phyloP scores from a whole-genome alignment of 1,284 basidiomycete species.

The Tilletia indica region DNA sequence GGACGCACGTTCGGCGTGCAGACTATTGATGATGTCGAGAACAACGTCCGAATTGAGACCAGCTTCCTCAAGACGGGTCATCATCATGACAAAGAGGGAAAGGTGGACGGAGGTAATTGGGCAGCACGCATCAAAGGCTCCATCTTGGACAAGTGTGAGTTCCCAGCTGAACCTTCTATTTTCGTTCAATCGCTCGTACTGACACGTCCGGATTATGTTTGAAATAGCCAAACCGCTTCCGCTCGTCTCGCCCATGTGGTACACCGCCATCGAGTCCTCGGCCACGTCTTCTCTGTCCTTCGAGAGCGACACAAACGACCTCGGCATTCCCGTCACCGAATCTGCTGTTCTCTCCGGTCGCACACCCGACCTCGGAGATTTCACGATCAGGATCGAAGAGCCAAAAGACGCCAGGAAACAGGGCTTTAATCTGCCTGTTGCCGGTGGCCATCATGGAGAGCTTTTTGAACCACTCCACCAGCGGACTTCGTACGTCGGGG shows the following conservation, averaged over 20 bases:
- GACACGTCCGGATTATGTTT: conserved; percentile 15
- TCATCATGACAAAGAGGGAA: conserved; percentile 44
- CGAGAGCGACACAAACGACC: conserved; percentile 68
- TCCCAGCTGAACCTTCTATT: not conserved
- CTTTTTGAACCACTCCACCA: conserved; percentile 68
- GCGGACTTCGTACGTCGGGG: conserved; percentile 72
- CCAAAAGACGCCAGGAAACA: conserved; percentile 64
- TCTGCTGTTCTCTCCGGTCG: conserved; percentile 70
- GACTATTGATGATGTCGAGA: conserved; percentile 73
- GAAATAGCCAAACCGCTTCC: not conserved
- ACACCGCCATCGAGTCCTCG: conserved; percentile 76
- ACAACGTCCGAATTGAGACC: conserved; percentile 81
- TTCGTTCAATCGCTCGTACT: not conserved
- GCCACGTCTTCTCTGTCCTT: conserved; percentile 62
- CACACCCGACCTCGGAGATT: conserved; percentile 75
- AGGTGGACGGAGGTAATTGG: conserved; percentile 67
- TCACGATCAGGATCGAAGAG: conserved; percentile 76
- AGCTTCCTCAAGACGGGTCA: conserved; percentile 72
- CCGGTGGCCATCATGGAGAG: conserved; percentile 63
- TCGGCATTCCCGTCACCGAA: conserved; percentile 60
- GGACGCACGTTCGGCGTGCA: conserved; percentile 79
- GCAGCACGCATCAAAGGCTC: conserved; percentile 80
- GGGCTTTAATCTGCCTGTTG: conserved; percentile 31
- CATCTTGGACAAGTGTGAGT: conserved; percentile 69
- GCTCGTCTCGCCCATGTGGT: conserved; percentile 72